These are phyloP conservation scores for Helotiales sp. DNA, from an alignment of 2,329 filamentous ascomycete genomes.

Conservation along the genomic window DNA sequence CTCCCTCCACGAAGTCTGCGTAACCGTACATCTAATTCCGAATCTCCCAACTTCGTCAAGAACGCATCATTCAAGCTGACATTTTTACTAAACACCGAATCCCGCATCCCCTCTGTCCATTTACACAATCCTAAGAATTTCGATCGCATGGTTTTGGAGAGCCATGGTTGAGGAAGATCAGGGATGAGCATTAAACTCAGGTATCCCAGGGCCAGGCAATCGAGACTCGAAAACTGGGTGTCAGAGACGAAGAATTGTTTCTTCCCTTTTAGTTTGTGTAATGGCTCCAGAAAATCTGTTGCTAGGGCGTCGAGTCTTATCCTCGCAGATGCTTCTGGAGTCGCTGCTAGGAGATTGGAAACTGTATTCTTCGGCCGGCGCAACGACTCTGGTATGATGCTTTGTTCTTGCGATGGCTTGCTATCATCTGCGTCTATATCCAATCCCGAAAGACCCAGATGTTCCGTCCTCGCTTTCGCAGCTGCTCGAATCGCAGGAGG, in stretches of 20 bases:
- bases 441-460: constrained; percentile 67
- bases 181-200: constrained; percentile 70
- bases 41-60: constrained; percentile 8
- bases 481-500: constrained; percentile 71
- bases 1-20: constrained; percentile 13
- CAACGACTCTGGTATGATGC: constrained; percentile 36
- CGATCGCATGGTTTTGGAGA: constrained; percentile 54
- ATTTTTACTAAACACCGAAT: constrained; percentile 39
- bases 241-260: constrained; percentile 57
- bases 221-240: constrained; percentile 60
- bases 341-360: constrained; percentile 57
- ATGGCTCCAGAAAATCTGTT: constrained; percentile 67
- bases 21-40: constrained; percentile 10
- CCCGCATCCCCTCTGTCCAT: constrained; percentile 44
- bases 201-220: constrained; percentile 81
- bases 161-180: constrained; percentile 61
- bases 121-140: constrained; percentile 46
- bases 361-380: constrained; percentile 46
- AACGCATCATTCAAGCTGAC: constrained; percentile 31
- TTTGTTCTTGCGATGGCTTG: constrained; percentile 31
- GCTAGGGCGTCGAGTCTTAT: constrained; percentile 77
- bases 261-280: constrained; percentile 61
- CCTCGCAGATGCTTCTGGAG: constrained; percentile 68
- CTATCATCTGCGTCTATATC: constrained; percentile 56
- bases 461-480: constrained; percentile 68